Base-by-base conservation (phyloP, 495 filamentous ascomycete species). In the Oidiodendron maius region DNA sequence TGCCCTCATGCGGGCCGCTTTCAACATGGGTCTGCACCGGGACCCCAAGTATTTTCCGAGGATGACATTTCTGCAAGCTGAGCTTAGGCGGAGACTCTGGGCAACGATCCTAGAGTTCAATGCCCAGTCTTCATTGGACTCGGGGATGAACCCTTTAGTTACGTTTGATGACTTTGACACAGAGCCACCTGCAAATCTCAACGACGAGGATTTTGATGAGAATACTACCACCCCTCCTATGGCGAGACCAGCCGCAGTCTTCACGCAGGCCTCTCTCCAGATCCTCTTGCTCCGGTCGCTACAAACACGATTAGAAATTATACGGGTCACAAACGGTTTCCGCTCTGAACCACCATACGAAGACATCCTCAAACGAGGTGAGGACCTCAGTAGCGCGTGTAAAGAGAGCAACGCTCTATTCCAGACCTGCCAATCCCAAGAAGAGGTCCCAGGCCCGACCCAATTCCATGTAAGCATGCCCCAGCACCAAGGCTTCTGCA, bases 21-120 rank as follows among this genome's bases (percentile, higher is more conserved):
- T 80, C 67, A 69, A 69, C 12, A 77, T 82, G 60, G 77, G 77
- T 2, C 48, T 83, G 13, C 78, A 85, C 52, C 74, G 75, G 3
- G 76, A 81, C 52, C 81, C 81, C 0, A 65, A 65, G 16, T 63
- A 73, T 28, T 74, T 80, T 39, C 67, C 64, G 1, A 59, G 59
- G 24, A 73, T 75, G 63, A 51, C 69, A 1, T 34, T 63, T 0
- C 65, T 77, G 16, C 71, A 75, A 49, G 67, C 66, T 3, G 80
- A 85, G 50, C 43, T 80, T 21, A 75, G 79, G 2, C 71, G 81
- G 40, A 64, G 81, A 17, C 47, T 84, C 3, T 86, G 82, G 82
- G 70, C 71, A 12, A 83, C 80, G 3, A 74, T 86, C 21, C 55
- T 84, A 15, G 82, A 86, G 47, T 53, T 84, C 22, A 64, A 64